Base-by-base conservation (phyloP, 495 filamentous ascomycete genomes). In the Arthonia radiata region DNA sequence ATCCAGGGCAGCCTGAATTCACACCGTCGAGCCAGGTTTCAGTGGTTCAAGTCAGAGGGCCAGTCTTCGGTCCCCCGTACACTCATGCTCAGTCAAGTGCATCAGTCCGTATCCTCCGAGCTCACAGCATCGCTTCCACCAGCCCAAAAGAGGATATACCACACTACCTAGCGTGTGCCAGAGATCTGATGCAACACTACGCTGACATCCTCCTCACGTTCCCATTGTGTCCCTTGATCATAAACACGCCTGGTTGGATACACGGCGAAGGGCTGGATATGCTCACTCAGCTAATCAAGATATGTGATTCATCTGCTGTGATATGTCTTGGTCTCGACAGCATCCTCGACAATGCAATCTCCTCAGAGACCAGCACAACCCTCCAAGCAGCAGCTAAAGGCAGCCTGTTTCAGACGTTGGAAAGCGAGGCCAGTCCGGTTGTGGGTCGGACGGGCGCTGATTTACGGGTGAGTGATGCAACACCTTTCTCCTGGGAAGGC, bases 241-340 rank as follows among this genome's bases (percentile, higher is more conserved):
- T 92, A 41, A 86, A 89, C 43, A 73, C 69, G 8, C 67, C 76
- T 1, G 77, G 77, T 13, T 86, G 78, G 78, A 67, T 82, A 15
- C 69, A 72, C 40, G 75, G 73, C 3, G 61, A 64, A 5, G 73
- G 74, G 2, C 47, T 82, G 4, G 71, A 79, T 37, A 52, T 82
- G 7, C 53, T 81, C 0, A 51, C 54, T 13, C 64, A 67, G 26
- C 48, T 86, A 1, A 58, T 82, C 31, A 38, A 47, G 1, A 45
- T 44, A 2, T 72, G 71, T 2, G 64, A 72, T 33, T 49, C 64
- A 11, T 26, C 29, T 13, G 27, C 13, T 40, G 7, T 27, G 18
- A 6, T 30, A 33, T 11, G 12, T 13, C 10, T 26, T 31, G 12
- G 28, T 26, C 14, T 25, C 10, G 8, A 31, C 7, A 6, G 11